Evolutionary conservation across 371 early-diverging fungal species (phyloP).

Genomic region (Apophysomyces sp.): DNA sequence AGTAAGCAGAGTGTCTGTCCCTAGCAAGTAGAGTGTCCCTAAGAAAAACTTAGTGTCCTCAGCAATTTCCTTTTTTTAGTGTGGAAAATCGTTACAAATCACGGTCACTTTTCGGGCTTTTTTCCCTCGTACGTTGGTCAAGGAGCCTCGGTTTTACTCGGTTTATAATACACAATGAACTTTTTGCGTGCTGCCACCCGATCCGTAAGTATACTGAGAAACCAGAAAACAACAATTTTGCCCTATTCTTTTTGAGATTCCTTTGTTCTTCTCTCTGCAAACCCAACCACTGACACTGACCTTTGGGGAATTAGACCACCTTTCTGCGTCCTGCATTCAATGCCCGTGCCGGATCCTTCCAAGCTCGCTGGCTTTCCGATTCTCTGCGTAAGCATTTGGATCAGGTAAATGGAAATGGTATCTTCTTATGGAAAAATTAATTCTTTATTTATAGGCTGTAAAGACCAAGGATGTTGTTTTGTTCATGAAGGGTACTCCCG

Average conservation of each 20-base stretch:
- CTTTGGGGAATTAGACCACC: slow-evolving; percentile 21
- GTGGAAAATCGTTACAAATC: too few relatives aligned
- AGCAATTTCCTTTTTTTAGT: too few relatives aligned
- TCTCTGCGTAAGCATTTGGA: slow-evolving; percentile 66
- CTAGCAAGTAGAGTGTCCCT: too few relatives aligned
- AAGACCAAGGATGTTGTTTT: slow-evolving; percentile 73
- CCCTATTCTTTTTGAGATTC: not conserved
- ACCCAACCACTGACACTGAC: not conserved
- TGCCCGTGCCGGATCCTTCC: slow-evolving; percentile 30
- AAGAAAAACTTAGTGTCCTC: too few relatives aligned
- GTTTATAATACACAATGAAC: slow-evolving; percentile 42
- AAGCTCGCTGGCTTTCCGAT: slow-evolving; percentile 83
- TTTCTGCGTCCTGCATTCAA: slow-evolving; percentile 36
- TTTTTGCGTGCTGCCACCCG: slow-evolving; percentile 54
- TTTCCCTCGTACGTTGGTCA: too few relatives aligned
- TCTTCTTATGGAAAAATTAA: not conserved
- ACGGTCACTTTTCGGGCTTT: too few relatives aligned
- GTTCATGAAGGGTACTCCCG: slow-evolving; percentile 97
- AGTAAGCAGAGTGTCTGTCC: too few relatives aligned
- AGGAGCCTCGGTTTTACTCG: too few relatives aligned
- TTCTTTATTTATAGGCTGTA: slow-evolving; percentile 52
- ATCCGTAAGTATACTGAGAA: slow-evolving; percentile 30
- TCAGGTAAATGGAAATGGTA: slow-evolving; percentile 27
- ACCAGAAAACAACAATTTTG: not conserved
- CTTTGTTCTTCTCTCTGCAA: too few relatives aligned